Evolutionary conservation across 306 rosid genomes (phyloP).

Genomic region (Begonia loranthoides): DNA sequence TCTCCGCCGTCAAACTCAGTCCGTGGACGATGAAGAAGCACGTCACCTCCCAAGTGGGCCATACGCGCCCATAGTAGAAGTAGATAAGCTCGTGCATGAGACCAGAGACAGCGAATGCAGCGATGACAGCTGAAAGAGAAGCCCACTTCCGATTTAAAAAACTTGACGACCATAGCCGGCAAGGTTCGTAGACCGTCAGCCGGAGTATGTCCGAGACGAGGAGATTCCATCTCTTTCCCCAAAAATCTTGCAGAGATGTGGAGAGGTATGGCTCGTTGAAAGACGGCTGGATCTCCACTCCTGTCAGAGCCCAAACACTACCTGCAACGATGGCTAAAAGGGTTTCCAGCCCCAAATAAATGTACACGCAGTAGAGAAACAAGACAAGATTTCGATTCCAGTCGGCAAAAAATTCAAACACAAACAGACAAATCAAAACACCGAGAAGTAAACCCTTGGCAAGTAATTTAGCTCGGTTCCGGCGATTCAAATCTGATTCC

Average conservation of each 20-base stretch:
- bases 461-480: constrained; percentile 17
- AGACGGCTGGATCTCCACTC: constrained; percentile 46
- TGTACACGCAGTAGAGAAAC: constrained; percentile 25
- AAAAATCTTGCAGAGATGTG: constrained; percentile 57
- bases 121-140: constrained; percentile 18
- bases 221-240: constrained; percentile 77
- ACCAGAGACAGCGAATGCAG: constrained; percentile 42
- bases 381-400: constrained; percentile 27
- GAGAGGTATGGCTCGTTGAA: constrained; percentile 50
- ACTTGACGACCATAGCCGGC: neutral
- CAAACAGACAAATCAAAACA: constrained; percentile 15
- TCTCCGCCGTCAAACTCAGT: constrained; percentile 27
- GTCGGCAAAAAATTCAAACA: constrained; percentile 7
- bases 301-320: constrained; percentile 17
- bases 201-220: constrained; percentile 42
- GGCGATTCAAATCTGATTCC: neutral
- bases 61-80: constrained; percentile 32
- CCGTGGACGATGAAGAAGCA: constrained; percentile 61
- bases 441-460: constrained; percentile 18
- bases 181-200: constrained; percentile 39
- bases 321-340: constrained; percentile 22
- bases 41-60: constrained; percentile 44
- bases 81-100: constrained; percentile 54
- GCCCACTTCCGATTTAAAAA: constrained; percentile 31
- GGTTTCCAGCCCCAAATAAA: constrained; percentile 40